phyloP scores from a whole-genome alignment of 1,284 basidiomycete genomes.

The Melanopsichium pennsylvanicum region DNA sequence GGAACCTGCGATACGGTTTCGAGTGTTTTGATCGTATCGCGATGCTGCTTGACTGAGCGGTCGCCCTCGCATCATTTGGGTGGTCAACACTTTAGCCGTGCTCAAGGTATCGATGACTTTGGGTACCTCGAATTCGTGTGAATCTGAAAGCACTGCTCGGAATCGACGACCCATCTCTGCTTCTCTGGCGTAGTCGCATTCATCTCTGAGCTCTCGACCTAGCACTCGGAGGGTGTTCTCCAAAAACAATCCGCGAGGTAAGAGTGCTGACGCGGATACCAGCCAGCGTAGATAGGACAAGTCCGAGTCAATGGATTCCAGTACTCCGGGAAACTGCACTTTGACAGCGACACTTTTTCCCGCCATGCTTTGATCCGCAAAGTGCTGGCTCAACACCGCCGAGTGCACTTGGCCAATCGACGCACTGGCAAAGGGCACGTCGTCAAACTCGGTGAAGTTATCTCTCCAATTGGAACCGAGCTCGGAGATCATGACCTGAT shows the following conservation, averaged over 20 bases:
- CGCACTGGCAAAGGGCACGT: conserved; percentile 90
- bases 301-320: conserved; percentile 84
- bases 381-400: conserved; percentile 71
- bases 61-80: conserved; percentile 83
- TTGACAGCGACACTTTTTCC: conserved; percentile 79
- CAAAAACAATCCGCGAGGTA: conserved; percentile 85
- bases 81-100: conserved; percentile 83
- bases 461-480: conserved; percentile 77
- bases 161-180: conserved; percentile 78
- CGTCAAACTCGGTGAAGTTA: conserved; percentile 79
- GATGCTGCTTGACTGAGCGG: conserved; percentile 78
- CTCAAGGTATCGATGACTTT: conserved; percentile 80
- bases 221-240: conserved; percentile 83
- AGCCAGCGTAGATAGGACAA: conserved; percentile 85
- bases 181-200: conserved; percentile 92
- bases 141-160: conserved; percentile 55
- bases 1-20: conserved; percentile 83
- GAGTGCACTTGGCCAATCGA: conserved; percentile 96
- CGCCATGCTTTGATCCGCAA: conserved; percentile 42
- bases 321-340: conserved; percentile 93
- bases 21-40: conserved; percentile 73
- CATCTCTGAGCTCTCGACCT: conserved; percentile 89
- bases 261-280: conserved; percentile 78
- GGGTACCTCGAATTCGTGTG: conserved; percentile 78
- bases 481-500: conserved; percentile 78